Evolutionary conservation across 1,284 basidiomycete species (phyloP).

Genomic region (Apiotrichum gracile): DNA sequence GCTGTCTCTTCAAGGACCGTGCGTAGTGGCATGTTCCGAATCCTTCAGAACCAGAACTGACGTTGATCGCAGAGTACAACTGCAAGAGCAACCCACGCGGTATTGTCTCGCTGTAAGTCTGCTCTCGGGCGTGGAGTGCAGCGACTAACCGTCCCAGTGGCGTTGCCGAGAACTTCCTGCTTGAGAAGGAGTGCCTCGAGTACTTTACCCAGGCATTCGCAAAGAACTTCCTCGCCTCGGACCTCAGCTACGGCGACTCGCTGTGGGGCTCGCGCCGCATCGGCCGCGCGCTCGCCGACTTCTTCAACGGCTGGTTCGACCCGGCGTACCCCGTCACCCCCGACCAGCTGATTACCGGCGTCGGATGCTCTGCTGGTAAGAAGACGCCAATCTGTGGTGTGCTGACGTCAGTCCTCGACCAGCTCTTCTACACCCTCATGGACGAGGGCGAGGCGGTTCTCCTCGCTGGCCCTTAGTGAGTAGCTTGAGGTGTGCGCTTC

Average conservation of each 20-base stretch:
- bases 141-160: no score
- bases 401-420: constrained; percentile 37
- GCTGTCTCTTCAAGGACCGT: constrained; percentile 44
- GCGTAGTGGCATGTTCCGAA: constrained; percentile 10
- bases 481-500: neutral
- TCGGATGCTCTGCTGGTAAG: constrained; percentile 38
- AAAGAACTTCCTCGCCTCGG: constrained; percentile 28
- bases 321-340: constrained; percentile 31
- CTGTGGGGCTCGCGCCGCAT: constrained; percentile 43
- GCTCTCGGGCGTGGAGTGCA: neutral
- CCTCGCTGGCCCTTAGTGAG: constrained; percentile 41
- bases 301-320: constrained; percentile 39
- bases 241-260: constrained; percentile 42
- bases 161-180: constrained; percentile 49
- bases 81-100: constrained; percentile 41
- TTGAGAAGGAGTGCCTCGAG: constrained; percentile 41
- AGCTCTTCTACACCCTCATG: constrained; percentile 45
- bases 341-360: constrained; percentile 40
- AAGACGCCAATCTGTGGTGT: neutral
- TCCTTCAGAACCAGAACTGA: neutral
- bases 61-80: constrained; percentile 35
- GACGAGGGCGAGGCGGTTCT: constrained; percentile 47
- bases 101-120: constrained; percentile 42
- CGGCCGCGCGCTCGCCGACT: constrained; percentile 31
- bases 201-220: constrained; percentile 38